Evolutionary conservation across 129 eudicot genomes (phyloP).

Genomic region (Kitagawia praeruptora): DNA sequence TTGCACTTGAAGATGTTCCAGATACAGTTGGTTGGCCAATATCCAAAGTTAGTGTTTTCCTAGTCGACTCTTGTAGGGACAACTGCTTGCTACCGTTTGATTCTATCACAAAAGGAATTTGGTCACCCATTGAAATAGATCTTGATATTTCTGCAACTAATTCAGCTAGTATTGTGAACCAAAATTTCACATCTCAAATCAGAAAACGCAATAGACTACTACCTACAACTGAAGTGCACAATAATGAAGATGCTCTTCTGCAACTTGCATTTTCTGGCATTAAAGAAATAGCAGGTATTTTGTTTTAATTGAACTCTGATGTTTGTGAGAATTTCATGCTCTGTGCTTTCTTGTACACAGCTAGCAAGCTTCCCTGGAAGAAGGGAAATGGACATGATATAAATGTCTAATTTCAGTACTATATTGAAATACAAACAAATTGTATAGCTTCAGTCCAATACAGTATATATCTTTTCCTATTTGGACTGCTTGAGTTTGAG

Average conservation of each 20-base stretch:
- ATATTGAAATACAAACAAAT: too few species aligned
- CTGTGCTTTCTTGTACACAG: too few species aligned
- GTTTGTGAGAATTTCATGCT: too few species aligned
- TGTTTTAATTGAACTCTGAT: neutral
- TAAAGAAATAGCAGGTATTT: conserved; percentile 45
- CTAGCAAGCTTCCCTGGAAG: too few species aligned
- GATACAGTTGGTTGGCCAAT: conserved; percentile 42
- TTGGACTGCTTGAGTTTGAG: too few species aligned
- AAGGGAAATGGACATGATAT: too few species aligned
- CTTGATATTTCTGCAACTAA: conserved; percentile 1
- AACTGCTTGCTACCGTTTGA: conserved; percentile 49
- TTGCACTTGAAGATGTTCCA: conserved; percentile 42
- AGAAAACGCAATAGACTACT: conserved; percentile 15
- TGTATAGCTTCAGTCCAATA: too few species aligned
- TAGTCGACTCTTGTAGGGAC: conserved; percentile 54
- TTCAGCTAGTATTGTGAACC: neutral
- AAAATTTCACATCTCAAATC: conserved; percentile 16
- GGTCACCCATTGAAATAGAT: conserved; percentile 54
- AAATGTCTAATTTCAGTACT: neutral
- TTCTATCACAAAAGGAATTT: conserved; percentile 48
- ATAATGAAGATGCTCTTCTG: conserved; percentile 29
- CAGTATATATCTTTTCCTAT: too few species aligned
- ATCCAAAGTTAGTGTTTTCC: conserved; percentile 57
- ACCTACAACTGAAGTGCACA: conserved; percentile 9
- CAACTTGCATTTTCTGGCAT: conserved; percentile 41